phyloP scores from a whole-genome alignment of 495 filamentous ascomycete genomes.

The Daldinia childiae region DNA sequence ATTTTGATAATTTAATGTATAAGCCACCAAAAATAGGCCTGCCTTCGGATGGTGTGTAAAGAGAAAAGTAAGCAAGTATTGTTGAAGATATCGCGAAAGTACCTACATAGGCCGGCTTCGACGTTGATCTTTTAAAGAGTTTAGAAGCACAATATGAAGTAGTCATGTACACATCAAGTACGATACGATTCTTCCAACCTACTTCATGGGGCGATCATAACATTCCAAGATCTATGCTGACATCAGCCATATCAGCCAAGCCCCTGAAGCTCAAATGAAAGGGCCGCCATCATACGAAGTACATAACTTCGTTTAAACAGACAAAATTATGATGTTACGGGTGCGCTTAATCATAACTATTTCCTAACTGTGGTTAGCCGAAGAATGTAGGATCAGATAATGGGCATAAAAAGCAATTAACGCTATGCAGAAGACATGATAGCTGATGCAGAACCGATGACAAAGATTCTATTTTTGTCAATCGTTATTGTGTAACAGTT shows the following conservation, averaged over 20 bases:
- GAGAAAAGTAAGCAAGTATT: neutral
- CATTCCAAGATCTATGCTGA: conserved; percentile 12
- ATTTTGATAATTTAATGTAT: neutral
- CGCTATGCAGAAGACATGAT: neutral
- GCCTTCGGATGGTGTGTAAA: neutral
- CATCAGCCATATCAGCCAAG: conserved; percentile 22
- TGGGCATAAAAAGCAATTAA: neutral
- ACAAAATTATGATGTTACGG: neutral
- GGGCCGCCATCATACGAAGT: neutral
- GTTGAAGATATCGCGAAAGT: neutral
- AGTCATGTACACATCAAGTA: neutral
- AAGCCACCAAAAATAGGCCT: neutral
- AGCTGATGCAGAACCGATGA: conserved; percentile 4
- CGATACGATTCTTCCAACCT: neutral
- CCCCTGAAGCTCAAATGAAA: conserved; percentile 1
- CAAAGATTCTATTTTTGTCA: conserved; percentile 25
- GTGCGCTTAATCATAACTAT: neutral
- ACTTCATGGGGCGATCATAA: neutral
- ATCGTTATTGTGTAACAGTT: conserved; percentile 1
- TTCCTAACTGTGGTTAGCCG: neutral
- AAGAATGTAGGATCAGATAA: neutral
- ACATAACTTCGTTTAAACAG: neutral
- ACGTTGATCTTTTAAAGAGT: neutral
- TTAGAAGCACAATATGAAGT: neutral
- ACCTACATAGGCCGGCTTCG: neutral